Evolutionary conservation across 1,284 basidiomycete species (phyloP).

Genomic region (Sporisorium scitamineum): DNA sequence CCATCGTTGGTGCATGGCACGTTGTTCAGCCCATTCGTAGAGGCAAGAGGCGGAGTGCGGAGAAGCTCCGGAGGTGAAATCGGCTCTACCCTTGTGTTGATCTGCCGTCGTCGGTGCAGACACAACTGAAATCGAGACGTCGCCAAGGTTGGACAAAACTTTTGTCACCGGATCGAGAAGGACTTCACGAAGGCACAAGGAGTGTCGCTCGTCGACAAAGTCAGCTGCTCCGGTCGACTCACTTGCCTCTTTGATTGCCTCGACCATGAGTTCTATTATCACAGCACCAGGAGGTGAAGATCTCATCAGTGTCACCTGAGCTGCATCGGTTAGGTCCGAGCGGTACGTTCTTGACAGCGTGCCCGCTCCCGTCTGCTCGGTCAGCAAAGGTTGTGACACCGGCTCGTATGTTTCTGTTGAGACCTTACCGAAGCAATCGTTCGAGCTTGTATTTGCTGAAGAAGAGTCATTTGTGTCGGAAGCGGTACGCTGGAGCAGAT

Average conservation of each 20-base stretch:
- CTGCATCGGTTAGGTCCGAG: slow-evolving; percentile 10
- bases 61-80: background rate
- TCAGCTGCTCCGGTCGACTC: background rate
- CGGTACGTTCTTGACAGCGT: background rate
- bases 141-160: background rate
- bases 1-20: slow-evolving; percentile 5
- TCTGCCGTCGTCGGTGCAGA: background rate
- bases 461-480: background rate
- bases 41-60: background rate
- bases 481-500: slow-evolving; percentile 21
- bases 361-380: slow-evolving; percentile 10
- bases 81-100: background rate
- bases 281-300: background rate
- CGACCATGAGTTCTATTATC: slow-evolving; percentile 21
- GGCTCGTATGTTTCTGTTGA: background rate
- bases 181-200: background rate
- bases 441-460: background rate
- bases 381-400: slow-evolving; percentile 18
- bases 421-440: background rate
- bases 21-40: slow-evolving; percentile 2
- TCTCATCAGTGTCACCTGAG: slow-evolving; percentile 2
- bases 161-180: background rate
- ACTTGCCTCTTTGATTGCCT: slow-evolving; percentile 12
- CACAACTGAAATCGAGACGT: slow-evolving; percentile 6
- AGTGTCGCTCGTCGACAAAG: background rate